Evolutionary conservation across 192 early-diverging fungal species (phyloP).

Genomic region (Gamsiella multidivaricata): DNA sequence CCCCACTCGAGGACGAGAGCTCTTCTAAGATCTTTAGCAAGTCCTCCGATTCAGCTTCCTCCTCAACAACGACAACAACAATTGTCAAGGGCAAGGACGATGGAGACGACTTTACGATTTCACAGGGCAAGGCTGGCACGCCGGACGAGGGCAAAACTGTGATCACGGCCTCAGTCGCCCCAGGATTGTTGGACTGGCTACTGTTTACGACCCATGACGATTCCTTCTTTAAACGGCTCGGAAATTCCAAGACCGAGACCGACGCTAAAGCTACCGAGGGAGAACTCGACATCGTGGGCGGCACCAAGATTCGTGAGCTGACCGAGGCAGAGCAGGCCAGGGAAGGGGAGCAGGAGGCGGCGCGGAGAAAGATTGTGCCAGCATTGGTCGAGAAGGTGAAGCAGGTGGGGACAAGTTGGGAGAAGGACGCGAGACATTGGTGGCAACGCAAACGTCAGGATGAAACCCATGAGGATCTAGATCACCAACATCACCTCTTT

Average conservation of each 20-base stretch:
- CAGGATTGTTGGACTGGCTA: conserved; percentile 48
- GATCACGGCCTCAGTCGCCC: conserved; percentile 38
- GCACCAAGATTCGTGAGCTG: conserved; percentile 23
- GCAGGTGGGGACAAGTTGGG: conserved; percentile 43
- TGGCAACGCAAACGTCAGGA: conserved; percentile 28
- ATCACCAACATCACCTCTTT: conserved; percentile 39
- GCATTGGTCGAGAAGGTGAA: conserved; percentile 51
- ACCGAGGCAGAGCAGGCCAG: conserved; percentile 9
- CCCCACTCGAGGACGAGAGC: conserved; percentile 12
- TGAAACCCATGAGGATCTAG: neutral
- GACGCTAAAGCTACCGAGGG: neutral
- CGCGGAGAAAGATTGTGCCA: conserved; percentile 18
- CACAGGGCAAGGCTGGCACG: conserved; percentile 39
- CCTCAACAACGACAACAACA: neutral
- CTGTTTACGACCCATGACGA: conserved; percentile 52
- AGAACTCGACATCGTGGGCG: neutral
- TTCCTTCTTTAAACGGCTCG: conserved; percentile 47
- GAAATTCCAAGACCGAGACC: neutral
- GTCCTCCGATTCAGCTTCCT: neutral
- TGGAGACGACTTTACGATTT: conserved; percentile 40
- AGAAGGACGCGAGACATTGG: conserved; percentile 44
- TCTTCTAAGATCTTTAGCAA: neutral
- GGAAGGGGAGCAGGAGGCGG: conserved; percentile 9
- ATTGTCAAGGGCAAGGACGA: neutral
- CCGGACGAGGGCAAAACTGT: conserved; percentile 48